These are phyloP conservation scores for Colletotrichum limetticola DNA, from an alignment of 2,329 filamentous ascomycete species.

Conservation along the genomic window DNA sequence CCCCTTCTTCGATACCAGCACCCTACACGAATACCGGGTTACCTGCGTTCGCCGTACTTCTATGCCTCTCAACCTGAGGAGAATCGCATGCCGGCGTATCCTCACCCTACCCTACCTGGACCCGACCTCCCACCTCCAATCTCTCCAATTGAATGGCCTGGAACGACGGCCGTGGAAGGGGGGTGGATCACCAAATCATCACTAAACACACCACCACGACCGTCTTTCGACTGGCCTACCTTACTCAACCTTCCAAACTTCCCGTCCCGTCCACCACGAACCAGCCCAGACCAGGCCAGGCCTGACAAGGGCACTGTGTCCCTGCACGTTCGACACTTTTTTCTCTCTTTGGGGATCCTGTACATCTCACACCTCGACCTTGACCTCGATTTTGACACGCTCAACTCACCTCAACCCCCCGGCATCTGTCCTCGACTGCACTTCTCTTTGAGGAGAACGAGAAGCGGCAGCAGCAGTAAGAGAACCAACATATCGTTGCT, in stretches of 20 bases:
- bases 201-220: constrained; percentile 32
- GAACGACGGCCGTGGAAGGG: constrained; percentile 16
- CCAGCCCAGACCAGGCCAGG: constrained; percentile 28
- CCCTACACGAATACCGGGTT: not conserved
- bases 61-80: not conserved
- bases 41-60: not conserved
- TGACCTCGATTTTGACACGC: not conserved
- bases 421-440: not conserved
- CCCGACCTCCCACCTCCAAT: constrained; percentile 24
- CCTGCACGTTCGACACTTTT: constrained; percentile 20
- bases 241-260: constrained; percentile 35
- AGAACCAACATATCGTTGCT: not conserved
- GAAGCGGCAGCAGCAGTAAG: not conserved
- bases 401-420: not conserved
- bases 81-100: not conserved
- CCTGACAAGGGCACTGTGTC: constrained; percentile 30
- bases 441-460: not conserved
- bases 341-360: constrained; percentile 13
- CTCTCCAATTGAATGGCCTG: constrained; percentile 16
- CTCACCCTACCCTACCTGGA: not conserved
- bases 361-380: constrained; percentile 8
- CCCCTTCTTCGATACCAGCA: not conserved
- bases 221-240: constrained; percentile 17
- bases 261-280: constrained; percentile 33
- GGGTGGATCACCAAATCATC: constrained; percentile 33